Evolutionary conservation across 495 filamentous ascomycete species (phyloP), one percentile per base, ranked within the genome.

Genomic region (Rhypophila decipiens): DNA sequence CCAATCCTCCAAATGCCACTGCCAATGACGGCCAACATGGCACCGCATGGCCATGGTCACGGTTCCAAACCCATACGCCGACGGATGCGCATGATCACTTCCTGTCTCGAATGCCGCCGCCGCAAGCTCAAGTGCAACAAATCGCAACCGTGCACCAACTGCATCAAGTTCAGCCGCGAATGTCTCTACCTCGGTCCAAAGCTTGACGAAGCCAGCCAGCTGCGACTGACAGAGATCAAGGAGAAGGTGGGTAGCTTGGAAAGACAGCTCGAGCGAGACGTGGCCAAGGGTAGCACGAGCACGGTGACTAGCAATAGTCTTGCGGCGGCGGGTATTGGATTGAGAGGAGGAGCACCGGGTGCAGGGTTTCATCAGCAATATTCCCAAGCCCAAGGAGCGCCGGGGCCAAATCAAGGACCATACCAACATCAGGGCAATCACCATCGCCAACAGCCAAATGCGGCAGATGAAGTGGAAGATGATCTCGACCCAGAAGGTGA

Each of bases 41-140:
- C n/a, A n/a, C n/a, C 7, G 27, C 27, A 7, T 13, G 27, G 27
- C 7, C 27, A 31, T 31, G 27, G 27, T 31, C 7, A 31, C 13
- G 42, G 42, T 21, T 22, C 42, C n/a, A 73, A 69, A 41, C 68
- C 69, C 15, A 79, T 85, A 48, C 74, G 82, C 17, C 71, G 83
- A 24, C 68, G 83, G 39, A 86, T 85, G 59, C 75, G 84, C 47
- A 74, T 83, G 71, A 86, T 86, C 49, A 82, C 76, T 24, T 80
- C 77, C 8, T 85, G 83, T 60, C 65, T 84, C 39, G 82, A 86
- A 62, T 93, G 87, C 57, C 79, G 85, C 23, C 77, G 81, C 33
- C 79, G 87, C 39, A 93, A 93, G 66, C 74, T 88, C 39, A 86
- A 85, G 61, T 93, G 87, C 66, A 82, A 86, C 68, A 90, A 87